Base-by-base conservation (phyloP, 345 rosid genomes). In the Pistacia integerrima region DNA sequence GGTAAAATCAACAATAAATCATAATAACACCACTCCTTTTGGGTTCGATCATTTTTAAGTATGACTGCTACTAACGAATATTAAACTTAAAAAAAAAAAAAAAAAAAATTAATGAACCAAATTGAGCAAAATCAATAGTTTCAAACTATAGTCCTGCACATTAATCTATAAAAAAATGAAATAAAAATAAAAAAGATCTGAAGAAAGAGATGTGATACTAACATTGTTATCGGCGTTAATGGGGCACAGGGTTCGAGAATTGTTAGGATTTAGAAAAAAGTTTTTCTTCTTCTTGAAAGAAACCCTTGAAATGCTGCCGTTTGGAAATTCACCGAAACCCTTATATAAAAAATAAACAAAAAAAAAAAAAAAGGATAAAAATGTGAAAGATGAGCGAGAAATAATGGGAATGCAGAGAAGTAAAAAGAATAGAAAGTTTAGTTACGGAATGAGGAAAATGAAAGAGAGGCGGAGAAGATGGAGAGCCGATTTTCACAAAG, bases 221-320 rank as follows among this genome's bases (percentile, higher is more conserved):
- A 86, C 90, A 70, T 72, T 68, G 75, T 69, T 73, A 81, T 30
- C 70, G 63, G 68, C 59, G 51, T 72, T 75, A 28, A 73, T 16
- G 22, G 87, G 81, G 67, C 74, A 75, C 67, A 81, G 20, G 2
- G 73, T 70, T 14, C 48, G 76, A 73, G 59, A 55, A 28, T 64
- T 54, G 38, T 48, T n/a, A 28, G n/a, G 75, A 36, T 20, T 8
- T 14, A 41, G 60, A 13, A 57, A 35, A 28, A n/a, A 51, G 11
- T 36, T 33, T 30, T 59, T 57, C 56, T 41, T 41, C 46, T 41
- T 8, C 9, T 7, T 41, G 46, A 41, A 41, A 56, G 77, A 36
- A 76, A 63, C 75, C 57, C 75, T 38, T 16, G 71, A 72, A 52
- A 71, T 22, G 30, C 59, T 44, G 18, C 9, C 12, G 54, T 28